These are phyloP conservation scores for Oryza nivara DNA, from an alignment of 176 grass and related monocot genomes.

Conservation along the genomic window DNA sequence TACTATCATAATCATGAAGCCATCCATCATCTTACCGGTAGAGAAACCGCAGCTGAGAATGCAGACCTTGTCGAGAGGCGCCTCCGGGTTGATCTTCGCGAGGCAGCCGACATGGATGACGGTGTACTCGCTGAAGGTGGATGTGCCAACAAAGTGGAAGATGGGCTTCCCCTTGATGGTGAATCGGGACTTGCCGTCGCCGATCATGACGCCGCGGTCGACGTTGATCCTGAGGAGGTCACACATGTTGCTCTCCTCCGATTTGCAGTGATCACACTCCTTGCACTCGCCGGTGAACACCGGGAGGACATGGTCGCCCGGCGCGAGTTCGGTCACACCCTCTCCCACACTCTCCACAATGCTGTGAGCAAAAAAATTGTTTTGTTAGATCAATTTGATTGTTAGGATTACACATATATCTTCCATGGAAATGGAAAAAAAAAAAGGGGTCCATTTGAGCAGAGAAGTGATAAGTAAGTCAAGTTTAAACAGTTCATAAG, in stretches of 20 bases:
- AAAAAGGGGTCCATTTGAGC: not conserved
- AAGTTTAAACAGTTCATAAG: not conserved
- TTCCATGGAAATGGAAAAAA: not conserved
- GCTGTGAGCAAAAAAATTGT: constrained; percentile 5
- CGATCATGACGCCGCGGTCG: constrained; percentile 76
- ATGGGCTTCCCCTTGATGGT: constrained; percentile 65
- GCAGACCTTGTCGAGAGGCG: constrained; percentile 86
- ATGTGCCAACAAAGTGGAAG: constrained; percentile 81
- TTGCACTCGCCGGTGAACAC: constrained; percentile 94
- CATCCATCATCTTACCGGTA: constrained; percentile 54
- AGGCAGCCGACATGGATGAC: constrained; percentile 81
- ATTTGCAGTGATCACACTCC: constrained; percentile 83
- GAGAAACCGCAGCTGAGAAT: constrained; percentile 82
- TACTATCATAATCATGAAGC: not conserved
- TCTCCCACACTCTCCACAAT: constrained; percentile 82
- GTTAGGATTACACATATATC: not conserved
- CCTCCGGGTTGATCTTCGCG: constrained; percentile 66
- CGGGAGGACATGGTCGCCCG: constrained; percentile 87
- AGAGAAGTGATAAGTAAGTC: not conserved
- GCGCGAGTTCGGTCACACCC: constrained; percentile 67
- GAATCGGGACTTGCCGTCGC: constrained; percentile 64
- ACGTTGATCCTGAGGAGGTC: constrained; percentile 85
- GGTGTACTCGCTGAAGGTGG: constrained; percentile 93
- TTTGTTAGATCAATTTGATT: not conserved
- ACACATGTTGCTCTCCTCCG: constrained; percentile 89